Percentiles rank a stretch among this genome's conserved stretches.
These are phyloP conservation scores for Saturnispora quitensis DNA, from an alignment of 805 yeast species.

Conservation along the genomic window DNA sequence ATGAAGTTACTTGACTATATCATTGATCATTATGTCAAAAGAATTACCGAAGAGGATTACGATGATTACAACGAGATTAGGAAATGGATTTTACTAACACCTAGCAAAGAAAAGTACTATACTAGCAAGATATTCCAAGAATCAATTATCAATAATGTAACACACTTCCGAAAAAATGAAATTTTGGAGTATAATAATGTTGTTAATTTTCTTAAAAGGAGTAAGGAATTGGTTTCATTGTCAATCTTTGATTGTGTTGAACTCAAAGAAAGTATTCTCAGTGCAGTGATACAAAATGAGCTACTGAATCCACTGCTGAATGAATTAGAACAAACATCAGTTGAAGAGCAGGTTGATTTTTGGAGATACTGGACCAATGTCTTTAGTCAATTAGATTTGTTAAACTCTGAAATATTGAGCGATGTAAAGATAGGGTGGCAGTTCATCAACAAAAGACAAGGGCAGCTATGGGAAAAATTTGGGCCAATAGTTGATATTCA, in stretches of 20 bases:
- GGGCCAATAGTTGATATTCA: neutral
- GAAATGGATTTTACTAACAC: neutral
- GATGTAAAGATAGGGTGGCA: slow-evolving; percentile 4
- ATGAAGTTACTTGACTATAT: neutral
- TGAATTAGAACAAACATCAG: neutral
- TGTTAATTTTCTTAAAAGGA: neutral
- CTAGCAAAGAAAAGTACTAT: slow-evolving; percentile 14
- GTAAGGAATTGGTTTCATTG: neutral
- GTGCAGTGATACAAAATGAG: slow-evolving; percentile 1
- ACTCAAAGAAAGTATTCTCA: neutral
- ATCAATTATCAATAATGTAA: neutral
- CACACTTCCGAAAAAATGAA: neutral
- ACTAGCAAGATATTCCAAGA: neutral
- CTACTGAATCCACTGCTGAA: neutral
- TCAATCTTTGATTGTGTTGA: neutral
- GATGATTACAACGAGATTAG: neutral
- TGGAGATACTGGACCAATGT: slow-evolving; percentile 4
- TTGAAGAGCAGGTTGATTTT: neutral
- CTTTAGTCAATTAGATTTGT: neutral
- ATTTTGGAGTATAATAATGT: neutral
- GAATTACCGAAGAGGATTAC: neutral
- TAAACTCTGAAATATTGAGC: neutral
- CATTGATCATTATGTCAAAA: neutral
- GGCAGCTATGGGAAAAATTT: neutral
- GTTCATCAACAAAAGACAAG: neutral